These are phyloP conservation scores for Lepidium campestre DNA, from an alignment of 441 rosid genomes.

Conservation along the genomic window DNA sequence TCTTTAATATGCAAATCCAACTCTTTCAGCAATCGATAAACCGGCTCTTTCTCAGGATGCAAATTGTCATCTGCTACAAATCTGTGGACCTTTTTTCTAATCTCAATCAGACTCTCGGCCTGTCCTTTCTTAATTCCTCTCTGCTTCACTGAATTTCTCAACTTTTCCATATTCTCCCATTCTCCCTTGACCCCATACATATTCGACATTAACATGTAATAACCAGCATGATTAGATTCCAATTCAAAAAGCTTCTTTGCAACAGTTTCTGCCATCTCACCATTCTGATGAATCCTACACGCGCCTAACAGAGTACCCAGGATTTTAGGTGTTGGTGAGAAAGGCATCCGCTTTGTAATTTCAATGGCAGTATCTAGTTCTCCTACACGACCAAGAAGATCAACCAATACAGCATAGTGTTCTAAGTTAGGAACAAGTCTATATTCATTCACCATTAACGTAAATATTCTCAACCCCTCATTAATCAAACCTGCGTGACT, in stretches of 20 bases:
- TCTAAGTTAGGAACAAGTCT: constrained; percentile 36
- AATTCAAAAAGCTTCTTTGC: constrained; percentile 38
- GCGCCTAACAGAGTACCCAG: constrained; percentile 54
- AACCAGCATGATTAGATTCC: constrained; percentile 51
- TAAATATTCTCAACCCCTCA: constrained; percentile 39
- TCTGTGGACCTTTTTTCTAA: constrained; percentile 30
- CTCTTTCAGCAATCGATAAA: constrained; percentile 32
- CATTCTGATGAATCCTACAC: constrained; percentile 52
- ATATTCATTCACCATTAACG: constrained; percentile 36
- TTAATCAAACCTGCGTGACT: constrained; percentile 49
- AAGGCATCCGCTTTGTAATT: constrained; percentile 35
- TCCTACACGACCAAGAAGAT: constrained; percentile 55
- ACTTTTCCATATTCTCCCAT: constrained; percentile 37
- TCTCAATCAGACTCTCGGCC: constrained; percentile 40
- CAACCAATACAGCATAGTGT: constrained; percentile 51
- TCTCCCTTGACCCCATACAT: constrained; percentile 45
- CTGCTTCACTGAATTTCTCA: constrained; percentile 37
- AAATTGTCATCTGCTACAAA: constrained; percentile 41
- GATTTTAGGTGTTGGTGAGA: constrained; percentile 36
- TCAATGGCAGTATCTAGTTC: constrained; percentile 38
- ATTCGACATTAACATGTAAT: constrained; percentile 42
- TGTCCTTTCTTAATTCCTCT: constrained; percentile 37
- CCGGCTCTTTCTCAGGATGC: constrained; percentile 30
- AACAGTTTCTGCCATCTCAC: constrained; percentile 42
- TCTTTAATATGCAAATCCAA: constrained; percentile 33